A percentile compares a stretch with the other conserved stretches of the same genome.
These are phyloP conservation scores for Salisapilia sapeloensis DNA, from an alignment of 352 stramenopile genomes.

Conservation along the genomic window DNA sequence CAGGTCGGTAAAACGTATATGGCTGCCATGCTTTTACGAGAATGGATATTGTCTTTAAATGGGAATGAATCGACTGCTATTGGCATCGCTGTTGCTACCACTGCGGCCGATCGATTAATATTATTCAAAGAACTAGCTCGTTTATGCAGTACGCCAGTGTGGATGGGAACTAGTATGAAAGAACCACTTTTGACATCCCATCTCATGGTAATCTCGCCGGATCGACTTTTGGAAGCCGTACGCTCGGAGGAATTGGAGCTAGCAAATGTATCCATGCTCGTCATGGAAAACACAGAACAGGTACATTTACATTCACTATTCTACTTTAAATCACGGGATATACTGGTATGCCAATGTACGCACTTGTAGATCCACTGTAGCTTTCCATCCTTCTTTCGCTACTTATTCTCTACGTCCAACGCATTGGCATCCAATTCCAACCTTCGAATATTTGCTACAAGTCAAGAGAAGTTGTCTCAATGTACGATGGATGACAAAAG, in stretches of 20 bases:
- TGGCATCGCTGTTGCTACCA: constrained; percentile 24
- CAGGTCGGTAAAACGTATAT: constrained; percentile 60
- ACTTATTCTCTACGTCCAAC: no score
- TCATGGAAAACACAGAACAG: background rate
- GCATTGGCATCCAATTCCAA: no score
- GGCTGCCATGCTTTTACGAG: constrained; percentile 26
- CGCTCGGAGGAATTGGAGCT: background rate
- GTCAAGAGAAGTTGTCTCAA: no score
- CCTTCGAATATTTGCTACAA: no score
- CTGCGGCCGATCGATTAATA: constrained; percentile 6
- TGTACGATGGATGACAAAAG: no score
- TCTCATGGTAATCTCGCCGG: background rate
- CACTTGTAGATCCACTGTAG: no score
- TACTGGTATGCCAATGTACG: no score
- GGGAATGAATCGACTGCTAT: constrained; percentile 3
- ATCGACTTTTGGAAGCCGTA: background rate
- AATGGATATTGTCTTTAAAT: constrained; percentile 3
- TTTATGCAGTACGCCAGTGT: constrained; percentile 18
- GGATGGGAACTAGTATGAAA: constrained; percentile 4
- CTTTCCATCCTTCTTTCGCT: no score
- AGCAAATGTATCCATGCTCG: background rate
- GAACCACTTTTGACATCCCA: background rate
- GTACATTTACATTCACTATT: no score
- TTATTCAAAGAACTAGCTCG: constrained; percentile 22
- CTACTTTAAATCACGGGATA: no score